phyloP scores from a whole-genome alignment of 768 basidiomycete species.

The Rhodosporidiobolus sp. region DNA sequence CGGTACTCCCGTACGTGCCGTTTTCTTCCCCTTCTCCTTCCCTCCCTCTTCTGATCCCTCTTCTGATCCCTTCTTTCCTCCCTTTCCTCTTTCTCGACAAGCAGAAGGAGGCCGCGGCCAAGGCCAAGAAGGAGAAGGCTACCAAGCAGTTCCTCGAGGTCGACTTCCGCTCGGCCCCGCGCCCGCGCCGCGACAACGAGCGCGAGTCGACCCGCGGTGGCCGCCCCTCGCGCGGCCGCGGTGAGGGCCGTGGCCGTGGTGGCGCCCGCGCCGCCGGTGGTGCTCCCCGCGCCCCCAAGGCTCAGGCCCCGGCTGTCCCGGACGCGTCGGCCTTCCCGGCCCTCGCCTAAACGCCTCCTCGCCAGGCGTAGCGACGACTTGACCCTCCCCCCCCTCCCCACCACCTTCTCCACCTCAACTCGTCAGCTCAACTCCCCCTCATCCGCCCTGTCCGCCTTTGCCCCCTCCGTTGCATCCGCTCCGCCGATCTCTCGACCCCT shows the following conservation, averaged over 20 bases:
- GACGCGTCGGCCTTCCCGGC: constrained; percentile 45
- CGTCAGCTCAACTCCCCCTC: neutral
- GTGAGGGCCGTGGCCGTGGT: constrained; percentile 53
- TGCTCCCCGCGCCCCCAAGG: constrained; percentile 26
- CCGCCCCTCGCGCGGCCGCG: constrained; percentile 60
- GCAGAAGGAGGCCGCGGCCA: constrained; percentile 65
- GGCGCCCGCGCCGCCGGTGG: constrained; percentile 27
- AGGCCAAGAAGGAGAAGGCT: constrained; percentile 68
- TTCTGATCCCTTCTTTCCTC: neutral
- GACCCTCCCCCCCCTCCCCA: too few species aligned
- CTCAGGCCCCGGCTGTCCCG: constrained; percentile 33
- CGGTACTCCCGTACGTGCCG: constrained; percentile 84
- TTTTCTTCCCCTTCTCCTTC: constrained; percentile 6
- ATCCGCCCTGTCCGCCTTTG: neutral
- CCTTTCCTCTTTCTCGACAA: neutral
- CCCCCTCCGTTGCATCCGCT: neutral
- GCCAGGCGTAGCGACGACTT: neutral
- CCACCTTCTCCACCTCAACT: neutral
- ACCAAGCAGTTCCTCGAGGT: constrained; percentile 91
- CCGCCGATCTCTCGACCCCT: neutral
- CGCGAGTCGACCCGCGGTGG: constrained; percentile 48
- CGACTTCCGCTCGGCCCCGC: constrained; percentile 87
- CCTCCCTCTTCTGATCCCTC: neutral
- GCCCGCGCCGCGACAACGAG: constrained; percentile 57
- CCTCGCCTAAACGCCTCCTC: constrained; percentile 40